Evolutionary conservation across 2,329 filamentous ascomycete genomes (phyloP).

Genomic region (Ampelomyces quisqualis): DNA sequence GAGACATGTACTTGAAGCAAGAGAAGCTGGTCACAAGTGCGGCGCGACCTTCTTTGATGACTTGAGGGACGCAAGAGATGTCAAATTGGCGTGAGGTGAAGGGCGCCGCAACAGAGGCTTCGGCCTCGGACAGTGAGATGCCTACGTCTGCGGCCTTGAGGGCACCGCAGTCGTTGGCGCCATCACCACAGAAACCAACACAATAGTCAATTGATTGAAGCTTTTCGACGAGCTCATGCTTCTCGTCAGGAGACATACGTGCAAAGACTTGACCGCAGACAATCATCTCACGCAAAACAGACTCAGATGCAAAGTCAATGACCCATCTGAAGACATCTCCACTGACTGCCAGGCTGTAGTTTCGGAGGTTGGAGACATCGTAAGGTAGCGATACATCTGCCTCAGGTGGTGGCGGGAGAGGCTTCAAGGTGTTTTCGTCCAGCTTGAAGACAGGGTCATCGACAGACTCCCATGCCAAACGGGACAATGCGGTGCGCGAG

Average conservation of each 20-base stretch:
- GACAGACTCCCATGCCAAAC: constrained; percentile 89
- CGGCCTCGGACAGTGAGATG: constrained; percentile 93
- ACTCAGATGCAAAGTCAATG: constrained; percentile 82
- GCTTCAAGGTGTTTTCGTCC: constrained; percentile 77
- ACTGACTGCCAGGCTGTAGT: constrained; percentile 85
- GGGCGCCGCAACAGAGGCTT: constrained; percentile 95
- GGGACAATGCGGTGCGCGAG: constrained; percentile 69
- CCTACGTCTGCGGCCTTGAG: constrained; percentile 96
- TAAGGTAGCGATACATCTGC: constrained; percentile 82
- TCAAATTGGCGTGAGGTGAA: constrained; percentile 96
- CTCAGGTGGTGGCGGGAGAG: constrained; percentile 68
- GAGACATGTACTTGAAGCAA: constrained; percentile 99
- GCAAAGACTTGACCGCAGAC: constrained; percentile 91
- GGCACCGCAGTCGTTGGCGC: constrained; percentile 95
- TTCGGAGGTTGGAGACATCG: constrained; percentile 74
- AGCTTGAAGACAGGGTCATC: constrained; percentile 78
- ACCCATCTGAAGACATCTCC: constrained; percentile 98
- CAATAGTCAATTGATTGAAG: constrained; percentile 95
- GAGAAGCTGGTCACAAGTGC: constrained; percentile 98
- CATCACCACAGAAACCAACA: constrained; percentile 93
- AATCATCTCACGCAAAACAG: constrained; percentile 81
- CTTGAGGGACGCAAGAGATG: constrained; percentile 89
- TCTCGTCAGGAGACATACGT: constrained; percentile 98
- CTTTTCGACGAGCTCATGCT: constrained; percentile 96
- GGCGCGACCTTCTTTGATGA: constrained; percentile 90